Evolutionary conservation across 1,284 basidiomycete species (phyloP).

Genomic region (Ustilago curta): DNA sequence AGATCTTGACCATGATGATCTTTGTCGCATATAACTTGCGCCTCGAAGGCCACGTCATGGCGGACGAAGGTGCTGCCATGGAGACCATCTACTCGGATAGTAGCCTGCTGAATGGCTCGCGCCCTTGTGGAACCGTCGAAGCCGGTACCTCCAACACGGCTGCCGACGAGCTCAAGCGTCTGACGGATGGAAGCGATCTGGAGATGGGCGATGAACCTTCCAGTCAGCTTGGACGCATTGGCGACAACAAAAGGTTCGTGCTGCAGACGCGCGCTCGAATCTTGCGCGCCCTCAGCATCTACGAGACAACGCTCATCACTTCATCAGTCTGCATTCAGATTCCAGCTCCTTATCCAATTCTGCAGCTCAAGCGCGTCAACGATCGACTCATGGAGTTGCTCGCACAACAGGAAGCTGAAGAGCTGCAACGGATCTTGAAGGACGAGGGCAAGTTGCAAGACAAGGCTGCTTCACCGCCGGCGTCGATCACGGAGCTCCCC

Average conservation of each 20-base stretch:
- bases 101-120: constrained; percentile 33
- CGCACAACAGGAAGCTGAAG: constrained; percentile 45
- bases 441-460: constrained; percentile 48
- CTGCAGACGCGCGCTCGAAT: constrained; percentile 40
- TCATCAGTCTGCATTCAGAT: constrained; percentile 58
- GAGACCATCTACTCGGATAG: constrained; percentile 53
- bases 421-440: constrained; percentile 47
- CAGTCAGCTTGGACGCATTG: constrained; percentile 22
- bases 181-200: constrained; percentile 12
- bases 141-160: constrained; percentile 24
- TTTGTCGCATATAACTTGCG: constrained; percentile 91
- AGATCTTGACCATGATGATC: constrained; percentile 88
- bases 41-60: constrained; percentile 93
- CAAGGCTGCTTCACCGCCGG: constrained; percentile 21
- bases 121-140: constrained; percentile 35
- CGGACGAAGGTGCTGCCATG: constrained; percentile 76
- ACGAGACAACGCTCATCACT: constrained; percentile 56
- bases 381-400: constrained; percentile 54
- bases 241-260: constrained; percentile 36
- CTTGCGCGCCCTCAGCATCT: constrained; percentile 50
- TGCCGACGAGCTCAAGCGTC: constrained; percentile 35
- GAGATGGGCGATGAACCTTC: constrained; percentile 22
- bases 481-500: constrained; percentile 25
- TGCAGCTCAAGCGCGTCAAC: constrained; percentile 53
- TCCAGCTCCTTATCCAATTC: constrained; percentile 52